Evolutionary conservation across 2,329 filamentous ascomycete genomes (phyloP).

Genomic region (Apiospora phragmitis): DNA sequence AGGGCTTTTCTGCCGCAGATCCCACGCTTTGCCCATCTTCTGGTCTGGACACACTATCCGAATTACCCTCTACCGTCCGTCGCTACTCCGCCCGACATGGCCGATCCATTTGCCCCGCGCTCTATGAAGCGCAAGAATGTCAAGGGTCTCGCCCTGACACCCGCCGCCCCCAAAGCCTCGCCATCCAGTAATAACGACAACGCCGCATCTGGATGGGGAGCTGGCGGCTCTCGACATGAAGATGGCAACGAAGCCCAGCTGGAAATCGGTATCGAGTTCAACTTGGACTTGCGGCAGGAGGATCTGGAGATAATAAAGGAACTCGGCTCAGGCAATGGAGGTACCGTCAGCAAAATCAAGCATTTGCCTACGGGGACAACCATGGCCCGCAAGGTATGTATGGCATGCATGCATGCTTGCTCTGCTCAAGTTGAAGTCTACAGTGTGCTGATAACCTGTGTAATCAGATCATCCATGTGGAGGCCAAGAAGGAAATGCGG

Average conservation of each 20-base stretch:
- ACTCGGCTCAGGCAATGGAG: slow-evolving; percentile 92
- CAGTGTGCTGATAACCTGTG: neutral
- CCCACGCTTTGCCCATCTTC: neutral
- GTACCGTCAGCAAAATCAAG: slow-evolving; percentile 96
- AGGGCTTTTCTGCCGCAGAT: neutral
- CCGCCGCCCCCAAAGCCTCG: slow-evolving; percentile 70
- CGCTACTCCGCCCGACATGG: slow-evolving; percentile 43
- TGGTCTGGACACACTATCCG: neutral
- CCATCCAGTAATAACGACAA: slow-evolving; percentile 68
- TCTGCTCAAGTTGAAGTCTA: neutral
- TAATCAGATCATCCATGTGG: slow-evolving; percentile 90
- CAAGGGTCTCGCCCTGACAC: slow-evolving; percentile 88
- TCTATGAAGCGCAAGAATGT: slow-evolving; percentile 99
- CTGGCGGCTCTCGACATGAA: slow-evolving; percentile 44
- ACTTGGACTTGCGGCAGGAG: slow-evolving; percentile 85
- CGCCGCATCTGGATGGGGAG: slow-evolving; percentile 51
- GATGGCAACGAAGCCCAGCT: slow-evolving; percentile 63
- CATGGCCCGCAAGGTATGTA: slow-evolving; percentile 90
- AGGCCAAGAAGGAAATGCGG: slow-evolving; percentile 94
- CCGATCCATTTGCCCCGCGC: slow-evolving; percentile 63
- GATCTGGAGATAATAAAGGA: slow-evolving; percentile 93
- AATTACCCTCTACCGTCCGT: slow-evolving; percentile 21
- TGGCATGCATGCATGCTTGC: neutral
- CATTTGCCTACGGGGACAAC: slow-evolving; percentile 92
- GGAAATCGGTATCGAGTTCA: slow-evolving; percentile 97